Base-by-base conservation (phyloP, 2,329 filamentous ascomycete species). In the Thermoascus crustaceus region DNA sequence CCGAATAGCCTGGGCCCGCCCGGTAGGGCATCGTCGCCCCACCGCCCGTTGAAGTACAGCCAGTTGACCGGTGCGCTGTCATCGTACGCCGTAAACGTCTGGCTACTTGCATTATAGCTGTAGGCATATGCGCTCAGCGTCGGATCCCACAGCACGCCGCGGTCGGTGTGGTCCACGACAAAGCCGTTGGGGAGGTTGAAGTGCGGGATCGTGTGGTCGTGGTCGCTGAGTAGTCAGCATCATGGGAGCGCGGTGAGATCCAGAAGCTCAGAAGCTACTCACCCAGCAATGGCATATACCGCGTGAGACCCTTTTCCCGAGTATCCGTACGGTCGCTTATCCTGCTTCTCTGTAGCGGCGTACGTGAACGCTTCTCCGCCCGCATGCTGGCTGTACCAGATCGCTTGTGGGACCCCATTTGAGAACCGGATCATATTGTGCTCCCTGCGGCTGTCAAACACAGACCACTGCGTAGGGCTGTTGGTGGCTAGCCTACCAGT, bases 341-440 rank as follows among this genome's bases (percentile, higher is more conserved):
- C 69, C 29, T 61, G 53, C 47, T 80, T 76, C 42, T 78, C 67
- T 1, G 73, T 61, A 2, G 68, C 63, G 3, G 58, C 44, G 48
- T 78, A 82, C 2, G 63, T 68, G 53, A 81, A 82, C 1, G 78
- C 78, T 54, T 82, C 64, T 4, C 79, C 79, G 42, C 69, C 67
- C 19, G 65, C 57, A 52, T 82, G 79, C 49, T 82, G 78, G 34
- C 69, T 75, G 49, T 70, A 81, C 75, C 76, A 82, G 8, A 82
- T 53, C 1, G 67, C 62, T 41, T 68, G 54, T 0, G 78, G 78
- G 1, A 48, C 42, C 7, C 73, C 73, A 35, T 78, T 63, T 10
- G 62, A 34, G 54, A 83, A 83, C 7, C 78, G 75, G 20, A 83
- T 64, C 75, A 80, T 79, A 36, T 72, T 77, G 53, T 81, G 76